These are phyloP conservation scores for Ampelomyces quisqualis DNA, from an alignment of 2,329 filamentous ascomycete species.

Conservation along the genomic window DNA sequence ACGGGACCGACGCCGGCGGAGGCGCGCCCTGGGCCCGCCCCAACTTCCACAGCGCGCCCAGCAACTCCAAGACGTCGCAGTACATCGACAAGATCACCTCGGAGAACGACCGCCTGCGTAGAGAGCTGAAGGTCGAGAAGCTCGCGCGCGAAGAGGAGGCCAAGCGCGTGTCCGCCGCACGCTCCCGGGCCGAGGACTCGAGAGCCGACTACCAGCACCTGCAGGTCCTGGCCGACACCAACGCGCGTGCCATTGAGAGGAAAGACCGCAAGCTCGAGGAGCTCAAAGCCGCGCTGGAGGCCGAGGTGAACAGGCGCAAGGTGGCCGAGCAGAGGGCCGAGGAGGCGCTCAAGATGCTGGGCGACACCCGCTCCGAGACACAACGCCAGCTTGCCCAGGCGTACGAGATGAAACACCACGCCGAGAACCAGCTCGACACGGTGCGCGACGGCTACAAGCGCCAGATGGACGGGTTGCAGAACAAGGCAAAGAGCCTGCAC, in stretches of 20 bases:
- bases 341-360: slow-evolving; percentile 63
- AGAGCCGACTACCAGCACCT: slow-evolving; percentile 68
- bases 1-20: slow-evolving; percentile 24
- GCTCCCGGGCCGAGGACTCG: slow-evolving; percentile 70
- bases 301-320: slow-evolving; percentile 63
- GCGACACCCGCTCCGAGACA: slow-evolving; percentile 60
- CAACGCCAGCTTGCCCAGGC: slow-evolving; percentile 63
- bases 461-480: too few relatives aligned
- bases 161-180: slow-evolving; percentile 65
- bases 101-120: slow-evolving; percentile 75
- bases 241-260: slow-evolving; percentile 67
- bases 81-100: slow-evolving; percentile 76
- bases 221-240: slow-evolving; percentile 68
- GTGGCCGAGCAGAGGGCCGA: slow-evolving; percentile 62
- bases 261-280: slow-evolving; percentile 75
- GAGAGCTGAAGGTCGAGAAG: slow-evolving; percentile 56
- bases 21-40: slow-evolving; percentile 31
- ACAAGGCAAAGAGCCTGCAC: slow-evolving; percentile 57
- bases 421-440: slow-evolving; percentile 63
- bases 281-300: slow-evolving; percentile 63
- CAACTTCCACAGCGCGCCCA: slow-evolving; percentile 31
- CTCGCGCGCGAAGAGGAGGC: slow-evolving; percentile 66
- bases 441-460: slow-evolving; percentile 64
- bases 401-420: slow-evolving; percentile 50
- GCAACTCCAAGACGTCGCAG: slow-evolving; percentile 40